A percentile compares a stretch with the other conserved stretches of the same genome.
phyloP scores from a whole-genome alignment of 306 rosid species.

The Spatholobus suberectus region DNA sequence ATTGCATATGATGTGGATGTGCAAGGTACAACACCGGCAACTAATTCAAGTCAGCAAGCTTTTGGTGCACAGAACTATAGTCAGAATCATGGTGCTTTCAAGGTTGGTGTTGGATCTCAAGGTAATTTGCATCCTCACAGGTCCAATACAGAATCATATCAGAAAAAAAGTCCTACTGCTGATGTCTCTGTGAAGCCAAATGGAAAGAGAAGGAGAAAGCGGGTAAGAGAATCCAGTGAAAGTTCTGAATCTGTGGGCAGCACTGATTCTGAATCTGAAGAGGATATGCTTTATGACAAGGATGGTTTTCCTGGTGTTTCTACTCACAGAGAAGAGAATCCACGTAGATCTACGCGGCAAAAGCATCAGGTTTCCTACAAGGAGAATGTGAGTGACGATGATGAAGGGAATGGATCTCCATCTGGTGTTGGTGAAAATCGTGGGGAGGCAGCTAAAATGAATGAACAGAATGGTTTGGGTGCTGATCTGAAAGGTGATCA shows the following conservation, averaged over 20 bases:
- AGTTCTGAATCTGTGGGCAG: conserved; percentile 51
- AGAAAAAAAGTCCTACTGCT: conserved; percentile 39
- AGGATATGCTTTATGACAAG: conserved; percentile 43
- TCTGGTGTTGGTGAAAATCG: conserved; percentile 32
- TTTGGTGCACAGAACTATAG: conserved; percentile 51
- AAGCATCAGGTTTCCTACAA: conserved; percentile 75
- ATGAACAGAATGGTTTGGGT: conserved; percentile 44
- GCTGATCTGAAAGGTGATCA: conserved; percentile 39
- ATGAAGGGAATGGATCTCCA: conserved; percentile 53
- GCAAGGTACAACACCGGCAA: conserved; percentile 45
- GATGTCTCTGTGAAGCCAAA: conserved; percentile 49
- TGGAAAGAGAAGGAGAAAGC: conserved; percentile 66
- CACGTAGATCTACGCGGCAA: conserved; percentile 76
- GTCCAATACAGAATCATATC: conserved; percentile 38
- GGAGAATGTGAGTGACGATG: conserved; percentile 75
- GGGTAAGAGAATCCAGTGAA: conserved; percentile 62
- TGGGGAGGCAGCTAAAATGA: conserved; percentile 49
- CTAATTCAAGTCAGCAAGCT: conserved; percentile 57
- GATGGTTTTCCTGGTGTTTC: conserved; percentile 52
- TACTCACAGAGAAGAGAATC: conserved; percentile 46
- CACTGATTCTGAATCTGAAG: conserved; percentile 70
- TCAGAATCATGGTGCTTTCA: conserved; percentile 48
- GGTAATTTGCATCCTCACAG: conserved; percentile 46
- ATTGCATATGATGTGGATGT: conserved; percentile 63
- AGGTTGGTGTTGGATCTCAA: conserved; percentile 50